These are phyloP conservation scores for Trametes cubensis DNA, from an alignment of 768 basidiomycete species.

Conservation along the genomic window DNA sequence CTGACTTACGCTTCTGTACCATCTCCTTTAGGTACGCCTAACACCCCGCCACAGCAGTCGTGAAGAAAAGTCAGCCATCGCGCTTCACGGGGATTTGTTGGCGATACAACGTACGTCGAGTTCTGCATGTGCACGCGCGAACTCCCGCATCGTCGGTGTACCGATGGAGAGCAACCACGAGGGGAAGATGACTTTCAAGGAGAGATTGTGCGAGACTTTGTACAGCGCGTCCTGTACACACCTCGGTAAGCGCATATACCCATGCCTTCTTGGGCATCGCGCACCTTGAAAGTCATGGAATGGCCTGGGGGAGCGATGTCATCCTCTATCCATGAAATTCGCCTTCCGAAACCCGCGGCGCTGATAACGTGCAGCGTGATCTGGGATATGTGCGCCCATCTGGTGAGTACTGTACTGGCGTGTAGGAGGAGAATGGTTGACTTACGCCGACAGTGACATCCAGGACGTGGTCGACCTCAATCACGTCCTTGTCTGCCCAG, in stretches of 20 bases:
- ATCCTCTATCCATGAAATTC: slow-evolving; percentile 37
- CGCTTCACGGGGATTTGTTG: background rate
- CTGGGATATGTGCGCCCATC: slow-evolving; percentile 31
- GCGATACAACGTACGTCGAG: slow-evolving; percentile 28
- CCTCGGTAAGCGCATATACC: background rate
- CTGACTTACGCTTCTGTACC: slow-evolving; percentile 45
- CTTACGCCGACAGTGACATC: slow-evolving; percentile 58
- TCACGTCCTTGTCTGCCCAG: slow-evolving; percentile 46
- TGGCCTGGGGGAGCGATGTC: slow-evolving; percentile 17
- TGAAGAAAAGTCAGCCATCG: background rate
- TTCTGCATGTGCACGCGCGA: slow-evolving; percentile 30
- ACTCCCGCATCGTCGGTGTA: slow-evolving; percentile 26
- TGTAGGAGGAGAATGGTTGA: background rate
- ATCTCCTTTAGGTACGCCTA: slow-evolving; percentile 55
- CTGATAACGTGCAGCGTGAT: slow-evolving; percentile 60
- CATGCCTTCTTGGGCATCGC: background rate
- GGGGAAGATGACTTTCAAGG: slow-evolving; percentile 29
- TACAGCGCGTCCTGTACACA: slow-evolving; percentile 29
- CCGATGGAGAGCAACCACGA: slow-evolving; percentile 27
- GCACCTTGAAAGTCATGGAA: slow-evolving; percentile 28
- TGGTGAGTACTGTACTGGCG: background rate
- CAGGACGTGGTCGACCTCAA: slow-evolving; percentile 49
- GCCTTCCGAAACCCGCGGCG: slow-evolving; percentile 57
- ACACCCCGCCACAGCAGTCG: background rate
- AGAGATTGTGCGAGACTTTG: slow-evolving; percentile 29